Base-by-base conservation (phyloP, 306 rosid genomes). In the Canavalia ensiformis region DNA sequence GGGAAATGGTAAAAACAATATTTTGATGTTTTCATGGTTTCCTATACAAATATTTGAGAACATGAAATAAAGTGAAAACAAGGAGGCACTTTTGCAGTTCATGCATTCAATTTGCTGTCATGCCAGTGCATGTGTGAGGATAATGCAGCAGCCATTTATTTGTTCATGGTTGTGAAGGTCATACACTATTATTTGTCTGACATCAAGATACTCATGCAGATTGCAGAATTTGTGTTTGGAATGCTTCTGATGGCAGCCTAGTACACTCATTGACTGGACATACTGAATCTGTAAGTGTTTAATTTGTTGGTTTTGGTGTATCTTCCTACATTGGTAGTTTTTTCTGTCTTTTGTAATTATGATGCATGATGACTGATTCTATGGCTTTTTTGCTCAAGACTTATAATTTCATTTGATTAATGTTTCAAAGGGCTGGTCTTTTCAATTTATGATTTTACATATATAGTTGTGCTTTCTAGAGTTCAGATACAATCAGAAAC, bases 161-260 rank as follows among this genome's bases (percentile, higher is more conserved):
- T 6, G 63, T 71, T 77, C 52, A n/a, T 54, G 59, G 25, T 64
- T 78, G 77, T 74, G 73, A 74, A 47, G 62, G 47, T 45, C 25
- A 10, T 34, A 13, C 62, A 54, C 77, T 74, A 18, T 50, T 67
- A 68, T 73, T 78, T 76, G 31, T 68, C 74, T 73, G 70, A 77
- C 52, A 78, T 65, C 59, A 66, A 42, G 59, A 72, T 78, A 30
- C 82, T 82, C 30, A 81, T 84, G 86, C 97, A 96, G 98, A 96
- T 90, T 92, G 97, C 89, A 88, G 98, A 88, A 96, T 93, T 79
- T 96, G 99, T 81, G 99, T 96, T 78, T 96, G 99, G 99, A 96
- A 96, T 90, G 99, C 99, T 69, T 87, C 98, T 80, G 98, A 93
- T 86, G 99, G 99, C 68, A 90, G 99, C 92, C 83, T 96, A 83